Evolutionary conservation across 2,329 filamentous ascomycete genomes (phyloP).

Genomic region (Paracoccidioides lutzii): DNA sequence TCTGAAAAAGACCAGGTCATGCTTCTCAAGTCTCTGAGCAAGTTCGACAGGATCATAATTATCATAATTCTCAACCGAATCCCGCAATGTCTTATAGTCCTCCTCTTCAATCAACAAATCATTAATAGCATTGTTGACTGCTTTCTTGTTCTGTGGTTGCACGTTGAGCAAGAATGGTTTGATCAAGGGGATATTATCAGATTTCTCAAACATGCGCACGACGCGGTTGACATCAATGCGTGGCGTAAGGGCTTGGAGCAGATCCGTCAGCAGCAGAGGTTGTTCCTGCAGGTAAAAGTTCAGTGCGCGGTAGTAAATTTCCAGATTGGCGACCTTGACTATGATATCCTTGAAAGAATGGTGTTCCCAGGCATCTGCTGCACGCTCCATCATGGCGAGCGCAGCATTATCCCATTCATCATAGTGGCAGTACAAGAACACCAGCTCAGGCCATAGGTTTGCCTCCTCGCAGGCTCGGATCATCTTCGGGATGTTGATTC

Average conservation of each 20-base stretch:
- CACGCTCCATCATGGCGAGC: constrained; percentile 93
- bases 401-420: constrained; percentile 97
- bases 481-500: constrained; percentile 96
- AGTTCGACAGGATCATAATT: constrained; percentile 96
- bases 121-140: constrained; percentile 96
- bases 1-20: constrained; percentile 97
- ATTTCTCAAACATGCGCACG: constrained; percentile 98
- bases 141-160: constrained; percentile 92
- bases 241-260: constrained; percentile 80
- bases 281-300: constrained; percentile 98
- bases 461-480: constrained; percentile 88
- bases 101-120: constrained; percentile 97
- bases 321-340: constrained; percentile 93
- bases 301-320: constrained; percentile 95
- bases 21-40: constrained; percentile 85
- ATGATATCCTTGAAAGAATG: constrained; percentile 99
- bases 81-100: constrained; percentile 94
- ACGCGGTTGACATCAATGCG: constrained; percentile 97
- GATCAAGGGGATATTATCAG: constrained; percentile 93
- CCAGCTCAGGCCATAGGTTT: constrained; percentile 91
- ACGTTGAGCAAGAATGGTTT: constrained; percentile 98
- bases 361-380: constrained; percentile 97
- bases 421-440: constrained; percentile 97
- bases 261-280: constrained; percentile 85
- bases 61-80: constrained; percentile 97